Evolutionary conservation across 2,329 filamentous ascomycete genomes (phyloP).

Genomic region (Fusarium sp.): DNA sequence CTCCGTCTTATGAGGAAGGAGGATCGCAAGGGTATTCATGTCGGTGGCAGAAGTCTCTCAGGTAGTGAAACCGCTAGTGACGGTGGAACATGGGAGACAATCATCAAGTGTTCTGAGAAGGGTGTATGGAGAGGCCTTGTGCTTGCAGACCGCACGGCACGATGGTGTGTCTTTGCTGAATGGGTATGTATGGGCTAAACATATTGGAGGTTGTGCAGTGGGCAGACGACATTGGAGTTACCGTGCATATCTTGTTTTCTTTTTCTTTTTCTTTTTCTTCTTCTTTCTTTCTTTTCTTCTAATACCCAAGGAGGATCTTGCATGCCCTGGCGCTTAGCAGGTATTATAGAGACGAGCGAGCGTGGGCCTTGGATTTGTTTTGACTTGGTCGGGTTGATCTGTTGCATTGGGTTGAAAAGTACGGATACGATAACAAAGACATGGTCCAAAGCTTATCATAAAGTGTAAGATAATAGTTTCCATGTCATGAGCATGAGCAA

Average conservation of each 20-base stretch:
- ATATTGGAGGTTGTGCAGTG: slow-evolving; percentile 9
- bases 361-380: slow-evolving; percentile 30
- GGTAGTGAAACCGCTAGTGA: slow-evolving; percentile 71
- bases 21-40: slow-evolving; percentile 68
- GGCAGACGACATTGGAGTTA: slow-evolving; percentile 37
- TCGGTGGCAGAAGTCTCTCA: slow-evolving; percentile 56
- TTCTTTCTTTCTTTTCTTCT: slow-evolving; percentile 25
- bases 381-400: slow-evolving; percentile 23
- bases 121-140: slow-evolving; percentile 86
- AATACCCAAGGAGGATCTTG: slow-evolving; percentile 44
- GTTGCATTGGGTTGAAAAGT: slow-evolving; percentile 36
- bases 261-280: slow-evolving; percentile 6
- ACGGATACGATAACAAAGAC: slow-evolving; percentile 23
- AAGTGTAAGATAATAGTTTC: slow-evolving; percentile 32
- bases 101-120: slow-evolving; percentile 87
- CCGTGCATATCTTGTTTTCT: slow-evolving; percentile 32
- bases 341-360: slow-evolving; percentile 34
- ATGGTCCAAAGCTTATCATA: slow-evolving; percentile 23
- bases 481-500: slow-evolving; percentile 39
- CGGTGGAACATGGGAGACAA: slow-evolving; percentile 86
- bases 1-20: slow-evolving; percentile 86
- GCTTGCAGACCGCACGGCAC: slow-evolving; percentile 82
- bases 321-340: slow-evolving; percentile 43
- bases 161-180: slow-evolving; percentile 94
- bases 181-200: slow-evolving; percentile 71